These are phyloP conservation scores for Russula emetica DNA, from an alignment of 768 basidiomycete genomes.

Conservation along the genomic window DNA sequence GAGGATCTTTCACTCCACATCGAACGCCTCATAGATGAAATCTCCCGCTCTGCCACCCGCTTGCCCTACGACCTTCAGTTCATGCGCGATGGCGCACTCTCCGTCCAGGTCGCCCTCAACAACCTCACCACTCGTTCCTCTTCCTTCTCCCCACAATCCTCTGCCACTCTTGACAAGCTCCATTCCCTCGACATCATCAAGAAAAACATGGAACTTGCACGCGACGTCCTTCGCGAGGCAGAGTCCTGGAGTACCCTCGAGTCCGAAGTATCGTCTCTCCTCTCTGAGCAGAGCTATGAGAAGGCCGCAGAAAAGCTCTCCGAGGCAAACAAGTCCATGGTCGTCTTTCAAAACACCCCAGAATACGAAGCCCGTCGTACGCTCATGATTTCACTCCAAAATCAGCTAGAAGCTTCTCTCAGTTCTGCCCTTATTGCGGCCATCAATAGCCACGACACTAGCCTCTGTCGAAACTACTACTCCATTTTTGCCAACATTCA, in stretches of 20 bases:
- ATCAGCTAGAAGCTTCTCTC: conserved; percentile 89
- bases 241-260: conserved; percentile 97
- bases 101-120: conserved; percentile 63
- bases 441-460: conserved; percentile 72
- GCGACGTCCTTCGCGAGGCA: conserved; percentile 89
- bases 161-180: conserved; percentile 67
- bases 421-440: conserved; percentile 88
- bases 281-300: conserved; percentile 71
- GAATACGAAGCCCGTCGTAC: conserved; percentile 85
- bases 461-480: conserved; percentile 72
- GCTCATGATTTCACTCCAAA: conserved; percentile 88
- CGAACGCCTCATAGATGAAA: conserved; percentile 88
- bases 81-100: conserved; percentile 86
- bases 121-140: conserved; percentile 56
- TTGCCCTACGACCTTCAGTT: conserved; percentile 95
- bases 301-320: conserved; percentile 91
- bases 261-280: conserved; percentile 82
- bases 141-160: conserved; percentile 54
- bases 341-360: conserved; percentile 87
- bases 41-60: conserved; percentile 85
- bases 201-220: conserved; percentile 77
- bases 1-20: conserved; percentile 85
- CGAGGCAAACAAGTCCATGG: conserved; percentile 85
- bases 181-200: conserved; percentile 80
- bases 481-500: conserved; percentile 88